Evolutionary conservation across 108 stramenopile genomes (phyloP).

Genomic region (Nitzschia sp.): DNA sequence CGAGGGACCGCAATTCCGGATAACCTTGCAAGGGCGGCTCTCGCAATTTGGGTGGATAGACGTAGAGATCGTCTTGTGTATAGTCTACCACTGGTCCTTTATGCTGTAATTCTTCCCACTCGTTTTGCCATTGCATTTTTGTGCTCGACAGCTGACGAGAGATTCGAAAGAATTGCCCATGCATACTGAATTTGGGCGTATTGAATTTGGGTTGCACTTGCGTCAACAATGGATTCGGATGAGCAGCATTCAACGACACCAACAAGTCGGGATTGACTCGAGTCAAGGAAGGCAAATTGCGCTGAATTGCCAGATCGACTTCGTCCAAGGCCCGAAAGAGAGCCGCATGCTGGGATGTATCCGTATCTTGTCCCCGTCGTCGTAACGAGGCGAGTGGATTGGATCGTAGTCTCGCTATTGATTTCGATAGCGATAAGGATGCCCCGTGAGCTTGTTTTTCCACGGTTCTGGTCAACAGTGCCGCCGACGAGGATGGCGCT

Average conservation of each 20-base stretch:
- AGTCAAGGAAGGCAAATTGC: neutral
- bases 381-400: neutral
- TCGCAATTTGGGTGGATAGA: constrained; percentile 45
- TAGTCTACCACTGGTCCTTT: constrained; percentile 63
- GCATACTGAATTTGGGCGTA: constrained; percentile 16
- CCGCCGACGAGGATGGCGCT: neutral
- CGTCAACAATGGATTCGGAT: neutral
- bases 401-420: neutral
- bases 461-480: neutral
- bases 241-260: neutral
- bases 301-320: neutral
- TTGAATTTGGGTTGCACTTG: neutral
- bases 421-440: neutral
- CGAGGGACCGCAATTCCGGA: constrained; percentile 49
- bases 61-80: constrained; percentile 47
- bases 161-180: constrained; percentile 18
- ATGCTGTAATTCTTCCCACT: constrained; percentile 1
- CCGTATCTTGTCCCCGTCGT: neutral
- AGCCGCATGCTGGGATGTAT: neutral
- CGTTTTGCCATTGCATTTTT: constrained; percentile 2
- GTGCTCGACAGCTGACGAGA: neutral
- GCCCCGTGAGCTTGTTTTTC: neutral
- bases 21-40: constrained; percentile 50
- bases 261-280: neutral
- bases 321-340: neutral